Base-by-base conservation (phyloP, 345 rosid species). In the Pelargonium nanum region DNA sequence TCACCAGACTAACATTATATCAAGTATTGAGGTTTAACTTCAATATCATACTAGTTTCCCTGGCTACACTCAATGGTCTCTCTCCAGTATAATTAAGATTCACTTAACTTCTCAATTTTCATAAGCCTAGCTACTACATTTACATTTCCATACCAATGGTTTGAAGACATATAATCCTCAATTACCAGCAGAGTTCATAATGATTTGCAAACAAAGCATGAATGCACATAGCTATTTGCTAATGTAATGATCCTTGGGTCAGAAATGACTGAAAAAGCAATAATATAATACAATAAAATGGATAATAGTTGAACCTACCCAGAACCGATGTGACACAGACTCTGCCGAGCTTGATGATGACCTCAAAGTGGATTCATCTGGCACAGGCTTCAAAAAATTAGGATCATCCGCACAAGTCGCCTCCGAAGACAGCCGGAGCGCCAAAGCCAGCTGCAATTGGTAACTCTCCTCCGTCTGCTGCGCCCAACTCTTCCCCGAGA, bases 391-490 rank as follows among this genome's bases (percentile, higher is more conserved):
- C 75, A 94, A 75, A 78, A 87, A 86, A 62, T 90, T 88, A 1
- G 97, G 96, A 85, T 94, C 97, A 68, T 89, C 95, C 0, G 96
- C 92, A 30, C 97, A 83, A 24, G 91, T 82, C 34, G 99, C 99
- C 65, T 94, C 96, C 0, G 89, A 84, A 1, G 97, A 87, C 56
- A 94, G 85, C 71, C 99, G 78, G 74, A 90, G 74, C 55, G 99
- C 97, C 70, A 94, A 70, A 30, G 99, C 99, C 81, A 94, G 72
- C 80, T 94, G 99, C 69, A 94, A 78, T 85, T 94, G 99, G 40
- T 94, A 94, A 70, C 99, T 94, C 89, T 94, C 99, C 72, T 94
- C 99, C 64, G 99, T 94, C 81, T 90, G 97, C 74, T 83, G 96
- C 63, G 97, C 99, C 99, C 96, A 94, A 78, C 95, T 88, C 77